phyloP scores from a whole-genome alignment of 2,329 filamentous ascomycete species.

The Plectosphaerella cucumerina region DNA sequence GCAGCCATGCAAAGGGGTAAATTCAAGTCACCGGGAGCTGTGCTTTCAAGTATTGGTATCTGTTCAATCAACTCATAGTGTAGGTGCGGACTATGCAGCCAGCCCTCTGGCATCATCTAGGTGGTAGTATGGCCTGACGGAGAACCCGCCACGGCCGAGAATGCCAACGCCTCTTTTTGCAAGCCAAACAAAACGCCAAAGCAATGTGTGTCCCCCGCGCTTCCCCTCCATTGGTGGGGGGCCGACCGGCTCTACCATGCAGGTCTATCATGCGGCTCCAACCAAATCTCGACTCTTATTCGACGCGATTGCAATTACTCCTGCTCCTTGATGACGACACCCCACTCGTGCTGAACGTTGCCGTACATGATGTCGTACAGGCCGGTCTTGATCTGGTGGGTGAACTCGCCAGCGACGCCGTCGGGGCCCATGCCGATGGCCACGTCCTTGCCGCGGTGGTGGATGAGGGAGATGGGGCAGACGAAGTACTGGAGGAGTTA shows the following conservation, averaged over 20 bases:
- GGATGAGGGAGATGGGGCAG: slow-evolving; percentile 62
- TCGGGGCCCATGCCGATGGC: slow-evolving; percentile 55
- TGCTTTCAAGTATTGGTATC: too few relatives aligned
- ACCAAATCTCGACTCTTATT: neutral
- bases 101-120: too few relatives aligned
- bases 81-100: too few relatives aligned
- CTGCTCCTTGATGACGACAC: slow-evolving; percentile 62
- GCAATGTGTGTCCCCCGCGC: neutral
- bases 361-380: slow-evolving; percentile 74
- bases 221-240: neutral
- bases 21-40: too few relatives aligned
- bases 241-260: neutral
- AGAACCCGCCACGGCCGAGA: too few relatives aligned
- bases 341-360: slow-evolving; percentile 64
- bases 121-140: too few relatives aligned
- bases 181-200: slow-evolving; percentile 1
- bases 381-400: slow-evolving; percentile 61
- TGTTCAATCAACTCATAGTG: too few relatives aligned
- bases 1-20: too few relatives aligned
- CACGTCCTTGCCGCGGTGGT: slow-evolving; percentile 62
- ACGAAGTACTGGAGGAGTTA: slow-evolving; percentile 58
- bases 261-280: neutral
- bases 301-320: slow-evolving; percentile 20
- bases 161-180: neutral
- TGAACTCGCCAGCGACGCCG: slow-evolving; percentile 49